Evolutionary conservation across 495 filamentous ascomycete species (phyloP).

Genomic region (Penicillium samsonianum): DNA sequence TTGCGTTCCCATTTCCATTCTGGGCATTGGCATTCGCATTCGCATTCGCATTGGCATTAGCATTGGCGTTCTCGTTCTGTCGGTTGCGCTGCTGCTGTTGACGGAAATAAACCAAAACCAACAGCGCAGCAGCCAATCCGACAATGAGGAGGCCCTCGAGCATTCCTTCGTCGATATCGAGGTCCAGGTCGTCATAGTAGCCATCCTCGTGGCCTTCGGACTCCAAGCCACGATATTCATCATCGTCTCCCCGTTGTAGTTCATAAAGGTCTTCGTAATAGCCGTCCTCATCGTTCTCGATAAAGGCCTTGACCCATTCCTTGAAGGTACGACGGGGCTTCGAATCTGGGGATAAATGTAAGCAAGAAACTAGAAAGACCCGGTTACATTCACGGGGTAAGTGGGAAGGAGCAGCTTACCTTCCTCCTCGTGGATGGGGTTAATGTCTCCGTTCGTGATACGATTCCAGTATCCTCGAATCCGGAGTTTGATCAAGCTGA

Average conservation of each 20-base stretch:
- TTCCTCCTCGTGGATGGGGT: slow-evolving; percentile 85
- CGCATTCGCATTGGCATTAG: slow-evolving; percentile 24
- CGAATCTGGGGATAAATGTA: slow-evolving; percentile 43
- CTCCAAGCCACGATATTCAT: slow-evolving; percentile 56
- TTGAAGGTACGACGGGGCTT: slow-evolving; percentile 72
- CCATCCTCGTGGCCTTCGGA: slow-evolving; percentile 59
- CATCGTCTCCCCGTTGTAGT: slow-evolving; percentile 55
- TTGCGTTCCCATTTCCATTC: slow-evolving; percentile 38
- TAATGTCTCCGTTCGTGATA: slow-evolving; percentile 82
- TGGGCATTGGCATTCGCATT: slow-evolving; percentile 37
- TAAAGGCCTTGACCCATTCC: slow-evolving; percentile 83
- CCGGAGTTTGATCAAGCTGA: slow-evolving; percentile 84
- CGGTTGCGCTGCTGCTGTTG: slow-evolving; percentile 63
- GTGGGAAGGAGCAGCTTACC: slow-evolving; percentile 52
- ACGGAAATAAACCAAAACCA: slow-evolving; percentile 79
- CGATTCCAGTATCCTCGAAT: slow-evolving; percentile 90
- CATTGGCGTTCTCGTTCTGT: slow-evolving; percentile 44
- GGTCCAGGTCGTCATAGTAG: slow-evolving; percentile 62
- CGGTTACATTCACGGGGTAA: not conserved
- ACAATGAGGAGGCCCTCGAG: slow-evolving; percentile 86
- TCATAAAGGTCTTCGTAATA: slow-evolving; percentile 56
- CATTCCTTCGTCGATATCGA: slow-evolving; percentile 69
- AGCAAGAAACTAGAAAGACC: slow-evolving; percentile 1
- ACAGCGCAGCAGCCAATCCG: slow-evolving; percentile 69
- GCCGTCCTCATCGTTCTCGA: slow-evolving; percentile 66